Percentiles rank a stretch among this genome's conserved stretches.
phyloP scores from a whole-genome alignment of 2,329 filamentous ascomycete species.

The Stemphylium lycopersici region DNA sequence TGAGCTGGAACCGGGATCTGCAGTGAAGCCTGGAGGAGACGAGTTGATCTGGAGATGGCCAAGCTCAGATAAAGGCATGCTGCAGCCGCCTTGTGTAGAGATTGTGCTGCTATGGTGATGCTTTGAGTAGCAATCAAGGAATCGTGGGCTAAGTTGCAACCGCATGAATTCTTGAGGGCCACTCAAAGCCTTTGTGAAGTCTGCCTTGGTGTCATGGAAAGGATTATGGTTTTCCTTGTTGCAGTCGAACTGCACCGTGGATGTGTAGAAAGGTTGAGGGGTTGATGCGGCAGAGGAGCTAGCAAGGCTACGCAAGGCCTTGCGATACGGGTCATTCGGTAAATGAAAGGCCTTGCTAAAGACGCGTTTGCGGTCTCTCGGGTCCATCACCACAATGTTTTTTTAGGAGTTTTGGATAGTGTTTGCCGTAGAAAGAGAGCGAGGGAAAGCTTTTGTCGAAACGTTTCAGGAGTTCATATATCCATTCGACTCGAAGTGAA shows the following conservation, averaged over 20 bases:
- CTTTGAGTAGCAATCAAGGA: neutral
- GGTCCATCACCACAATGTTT: slow-evolving; percentile 2
- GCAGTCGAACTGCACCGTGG: neutral
- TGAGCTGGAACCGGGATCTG: neutral
- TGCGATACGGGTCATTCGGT: slow-evolving; percentile 1
- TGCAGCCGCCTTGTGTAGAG: neutral
- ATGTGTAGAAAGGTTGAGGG: neutral
- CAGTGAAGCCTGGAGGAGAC: neutral
- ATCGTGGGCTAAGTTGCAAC: neutral
- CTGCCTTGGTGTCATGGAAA: neutral
- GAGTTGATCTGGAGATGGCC: neutral
- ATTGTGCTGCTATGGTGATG: neutral
- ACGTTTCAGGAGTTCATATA: neutral
- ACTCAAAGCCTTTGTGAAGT: neutral
- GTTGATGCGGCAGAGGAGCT: slow-evolving; percentile 1
- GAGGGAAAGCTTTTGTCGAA: neutral
- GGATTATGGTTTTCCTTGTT: slow-evolving; percentile 12
- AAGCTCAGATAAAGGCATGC: neutral
- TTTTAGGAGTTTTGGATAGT: neutral
- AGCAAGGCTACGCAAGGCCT: neutral
- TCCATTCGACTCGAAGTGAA: neutral
- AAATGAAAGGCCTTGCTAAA: slow-evolving; percentile 25
- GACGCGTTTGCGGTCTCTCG: slow-evolving; percentile 21
- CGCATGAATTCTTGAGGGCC: neutral
- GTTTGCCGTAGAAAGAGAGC: neutral